Evolutionary conservation across 176 grass and related monocot genomes (phyloP).

Genomic region (Eremochloa ophiuroides): DNA sequence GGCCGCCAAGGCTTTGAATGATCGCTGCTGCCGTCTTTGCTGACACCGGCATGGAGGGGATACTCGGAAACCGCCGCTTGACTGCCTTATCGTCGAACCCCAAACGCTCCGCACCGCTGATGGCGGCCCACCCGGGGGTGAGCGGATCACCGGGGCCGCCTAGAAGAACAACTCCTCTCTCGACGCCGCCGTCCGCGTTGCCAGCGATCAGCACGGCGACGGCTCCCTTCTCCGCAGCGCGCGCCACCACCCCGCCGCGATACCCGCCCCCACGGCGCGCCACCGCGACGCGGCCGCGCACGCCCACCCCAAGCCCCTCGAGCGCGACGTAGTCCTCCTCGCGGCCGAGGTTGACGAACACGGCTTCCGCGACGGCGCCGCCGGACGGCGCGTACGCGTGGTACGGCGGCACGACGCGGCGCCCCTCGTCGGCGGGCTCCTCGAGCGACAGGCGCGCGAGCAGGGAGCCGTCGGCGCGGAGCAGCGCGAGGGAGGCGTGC

Average conservation of each 20-base stretch:
- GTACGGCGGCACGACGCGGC: constrained; percentile 53
- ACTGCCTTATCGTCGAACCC: constrained; percentile 42
- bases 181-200: constrained; percentile 58
- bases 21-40: constrained; percentile 49
- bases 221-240: constrained; percentile 59
- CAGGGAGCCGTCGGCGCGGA: constrained; percentile 38
- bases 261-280: constrained; percentile 55
- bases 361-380: constrained; percentile 43
- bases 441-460: constrained; percentile 36
- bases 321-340: constrained; percentile 65
- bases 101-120: constrained; percentile 43
- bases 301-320: constrained; percentile 43
- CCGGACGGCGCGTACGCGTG: constrained; percentile 87
- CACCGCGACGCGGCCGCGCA: constrained; percentile 49
- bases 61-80: constrained; percentile 52
- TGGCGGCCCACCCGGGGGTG: constrained; percentile 79
- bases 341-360: constrained; percentile 81
- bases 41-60: constrained; percentile 87
- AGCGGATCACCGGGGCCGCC: constrained; percentile 73
- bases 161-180: constrained; percentile 74
- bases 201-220: constrained; percentile 66
- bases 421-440: constrained; percentile 56
- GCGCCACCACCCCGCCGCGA: constrained; percentile 64
- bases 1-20: constrained; percentile 53
- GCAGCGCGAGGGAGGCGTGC: constrained; percentile 66